A percentile compares a stretch with the other conserved stretches of the same genome.
Evolutionary conservation across 495 filamentous ascomycete genomes (phyloP).

Genomic region (Annulohypoxylon stygium): DNA sequence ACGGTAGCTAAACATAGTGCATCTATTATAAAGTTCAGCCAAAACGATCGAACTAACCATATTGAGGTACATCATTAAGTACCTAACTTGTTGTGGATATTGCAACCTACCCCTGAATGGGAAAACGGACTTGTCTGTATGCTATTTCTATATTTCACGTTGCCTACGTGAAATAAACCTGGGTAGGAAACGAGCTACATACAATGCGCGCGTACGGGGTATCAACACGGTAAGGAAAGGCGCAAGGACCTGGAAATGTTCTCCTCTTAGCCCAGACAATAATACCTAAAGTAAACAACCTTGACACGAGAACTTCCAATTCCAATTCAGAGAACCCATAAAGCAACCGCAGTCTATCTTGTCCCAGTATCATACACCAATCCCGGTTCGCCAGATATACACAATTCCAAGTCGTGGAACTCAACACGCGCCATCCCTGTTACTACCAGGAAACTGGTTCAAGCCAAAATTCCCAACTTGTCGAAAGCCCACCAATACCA

Average conservation of each 20-base stretch:
- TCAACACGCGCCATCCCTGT: slow-evolving; percentile 4
- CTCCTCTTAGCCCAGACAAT: slow-evolving; percentile 17
- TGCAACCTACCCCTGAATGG: not conserved
- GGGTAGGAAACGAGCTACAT: not conserved
- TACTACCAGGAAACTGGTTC: not conserved
- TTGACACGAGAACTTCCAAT: slow-evolving; percentile 1
- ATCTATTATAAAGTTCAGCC: not conserved
- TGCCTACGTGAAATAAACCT: not conserved
- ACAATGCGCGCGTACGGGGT: slow-evolving; percentile 17
- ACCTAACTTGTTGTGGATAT: not conserved
- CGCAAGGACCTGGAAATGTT: not conserved
- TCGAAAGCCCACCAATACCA: not conserved
- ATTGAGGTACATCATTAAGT: not conserved
- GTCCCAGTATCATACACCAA: slow-evolving; percentile 31
- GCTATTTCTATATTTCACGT: slow-evolving; percentile 19
- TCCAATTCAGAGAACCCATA: not conserved
- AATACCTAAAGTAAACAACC: slow-evolving; percentile 10
- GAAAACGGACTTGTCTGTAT: slow-evolving; percentile 5
- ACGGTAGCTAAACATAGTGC: not conserved
- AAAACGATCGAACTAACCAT: not conserved
- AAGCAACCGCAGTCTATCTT: slow-evolving; percentile 15
- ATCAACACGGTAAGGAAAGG: slow-evolving; percentile 24
- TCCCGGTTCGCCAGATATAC: slow-evolving; percentile 13
- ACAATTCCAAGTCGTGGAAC: slow-evolving; percentile 1
- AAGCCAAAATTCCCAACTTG: not conserved